Percentiles rank a stretch among this genome's conserved stretches.
Conservation (phyloP, 1,284 basidiomycete species). For the Boletus semigastroideus region DNA sequence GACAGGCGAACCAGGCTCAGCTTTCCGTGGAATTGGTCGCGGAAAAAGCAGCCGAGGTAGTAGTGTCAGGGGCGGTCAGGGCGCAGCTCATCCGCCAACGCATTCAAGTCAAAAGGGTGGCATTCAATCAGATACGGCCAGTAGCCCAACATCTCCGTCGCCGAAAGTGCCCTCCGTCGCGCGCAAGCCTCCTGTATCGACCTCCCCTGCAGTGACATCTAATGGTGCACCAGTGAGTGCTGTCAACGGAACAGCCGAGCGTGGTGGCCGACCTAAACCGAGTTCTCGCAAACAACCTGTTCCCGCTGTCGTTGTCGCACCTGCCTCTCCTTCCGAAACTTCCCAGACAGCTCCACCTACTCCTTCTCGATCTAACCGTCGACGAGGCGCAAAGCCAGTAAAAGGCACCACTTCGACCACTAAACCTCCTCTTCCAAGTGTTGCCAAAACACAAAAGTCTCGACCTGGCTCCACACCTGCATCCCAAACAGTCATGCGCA, state of each 20-base stretch:
- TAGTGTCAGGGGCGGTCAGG: conserved; percentile 29
- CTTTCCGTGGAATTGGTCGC: conserved; percentile 43
- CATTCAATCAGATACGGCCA: conserved; percentile 18
- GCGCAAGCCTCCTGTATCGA: conserved; percentile 19
- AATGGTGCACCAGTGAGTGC: conserved; percentile 19
- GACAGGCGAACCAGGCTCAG: conserved; percentile 47
- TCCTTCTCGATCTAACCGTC: conserved; percentile 39
- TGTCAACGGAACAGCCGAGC: conserved; percentile 23
- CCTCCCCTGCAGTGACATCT: conserved; percentile 1
- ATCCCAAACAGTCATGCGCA: conserved; percentile 39
- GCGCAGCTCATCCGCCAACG: conserved; percentile 29
- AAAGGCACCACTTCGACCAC: conserved; percentile 16
- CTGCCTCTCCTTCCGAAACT: conserved; percentile 30
- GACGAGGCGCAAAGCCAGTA: conserved; percentile 37
- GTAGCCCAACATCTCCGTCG: conserved; percentile 23
- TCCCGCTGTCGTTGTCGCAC: conserved; percentile 34
- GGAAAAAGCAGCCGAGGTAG: conserved; percentile 36
- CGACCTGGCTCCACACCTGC: conserved; percentile 25
- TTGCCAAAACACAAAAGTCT: conserved; percentile 21
- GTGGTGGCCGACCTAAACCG: conserved; percentile 34
- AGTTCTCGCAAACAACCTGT: conserved; percentile 37
- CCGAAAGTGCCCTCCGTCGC: conserved; percentile 19
- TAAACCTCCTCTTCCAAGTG: conserved; percentile 19
- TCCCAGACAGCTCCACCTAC: conserved; percentile 33
- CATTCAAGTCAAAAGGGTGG: conserved; percentile 31